Evolutionary conservation across 2,329 filamentous ascomycete genomes (phyloP), one percentile per base, ranked within the genome.

Genomic region (Nigrospora sphaerica): DNA sequence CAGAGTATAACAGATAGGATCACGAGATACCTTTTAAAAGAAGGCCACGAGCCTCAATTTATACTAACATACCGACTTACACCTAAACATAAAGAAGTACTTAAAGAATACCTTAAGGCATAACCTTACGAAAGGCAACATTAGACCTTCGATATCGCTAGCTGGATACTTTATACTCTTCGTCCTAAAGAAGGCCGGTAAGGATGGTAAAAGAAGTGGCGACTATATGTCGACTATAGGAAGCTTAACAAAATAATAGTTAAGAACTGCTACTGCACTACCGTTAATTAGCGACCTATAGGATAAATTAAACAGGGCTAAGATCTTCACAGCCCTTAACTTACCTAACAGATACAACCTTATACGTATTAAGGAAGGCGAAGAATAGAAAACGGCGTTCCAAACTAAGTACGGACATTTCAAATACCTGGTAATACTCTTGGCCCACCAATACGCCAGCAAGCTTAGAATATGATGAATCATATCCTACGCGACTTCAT

Each of bases 381-480:
- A 63, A 36, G 43, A 62, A 50, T 59, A 48, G 44, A 60, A 60
- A 46, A 63, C 42, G 6, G 44, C 45, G 12, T 62, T 63, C 49
- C 40, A 44, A 35, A 60, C 40, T 9, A 45, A 48, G 11, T 61
- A 55, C 49, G 46, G 52, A 6, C 38, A 51, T 28, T 64, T 50
- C 48, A 47, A 63, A 44, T 63, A 60, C 47, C 37, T 52, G 39
- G 44, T 63, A 37, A 58, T 63, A 47, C 49, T 45, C 18, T 62
- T 64, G 49, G 49, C 46, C 1, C 45, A 54, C 41, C 36, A 57
- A 57, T 19, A 19, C 28, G 13, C 32, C 32, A 12, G 19, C 23
- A n/a, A 50, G 31, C 6, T 52, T 45, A 53, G 48, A 40, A 40
- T 36, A 48, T 46, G 45, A 48, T 50, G 49, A 46, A 54, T 37